These are phyloP conservation scores for Ascocoryne sarcoides DNA, from an alignment of 2,329 filamentous ascomycete genomes.

Conservation along the genomic window DNA sequence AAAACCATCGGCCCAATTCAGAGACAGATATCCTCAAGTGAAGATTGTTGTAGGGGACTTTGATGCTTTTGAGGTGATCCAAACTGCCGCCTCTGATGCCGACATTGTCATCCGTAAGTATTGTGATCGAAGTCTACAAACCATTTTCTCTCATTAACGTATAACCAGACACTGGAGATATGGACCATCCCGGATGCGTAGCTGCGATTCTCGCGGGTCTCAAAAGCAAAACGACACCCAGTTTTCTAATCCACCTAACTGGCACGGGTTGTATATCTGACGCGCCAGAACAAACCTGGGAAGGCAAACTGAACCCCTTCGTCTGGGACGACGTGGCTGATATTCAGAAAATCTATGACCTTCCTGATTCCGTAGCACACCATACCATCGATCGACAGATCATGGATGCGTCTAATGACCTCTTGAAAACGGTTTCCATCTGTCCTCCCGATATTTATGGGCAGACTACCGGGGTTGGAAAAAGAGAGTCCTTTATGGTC, in stretches of 20 bases:
- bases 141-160: not conserved
- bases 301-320: slow-evolving; percentile 27
- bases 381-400: slow-evolving; percentile 45
- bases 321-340: slow-evolving; percentile 38
- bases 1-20: slow-evolving; percentile 8
- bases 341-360: slow-evolving; percentile 33
- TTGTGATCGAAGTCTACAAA: not conserved
- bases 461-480: slow-evolving; percentile 41
- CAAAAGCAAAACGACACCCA: slow-evolving; percentile 4
- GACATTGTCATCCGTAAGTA: slow-evolving; percentile 6
- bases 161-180: slow-evolving; percentile 8
- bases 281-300: slow-evolving; percentile 5
- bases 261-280: slow-evolving; percentile 8
- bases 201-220: slow-evolving; percentile 9
- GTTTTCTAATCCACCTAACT: slow-evolving; percentile 14
- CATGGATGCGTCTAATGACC: slow-evolving; percentile 7
- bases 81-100: slow-evolving; percentile 9
- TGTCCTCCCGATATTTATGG: slow-evolving; percentile 50
- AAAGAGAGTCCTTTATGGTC: slow-evolving; percentile 39
- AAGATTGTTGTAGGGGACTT: slow-evolving; percentile 11
- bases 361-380: slow-evolving; percentile 38
- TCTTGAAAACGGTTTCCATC: slow-evolving; percentile 44
- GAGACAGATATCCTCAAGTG: slow-evolving; percentile 7
- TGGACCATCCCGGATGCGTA: slow-evolving; percentile 6
- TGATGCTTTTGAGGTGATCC: slow-evolving; percentile 7